Evolutionary conservation across 208 protist species (phyloP).

Genomic region (Leishmania gerbilli): DNA sequence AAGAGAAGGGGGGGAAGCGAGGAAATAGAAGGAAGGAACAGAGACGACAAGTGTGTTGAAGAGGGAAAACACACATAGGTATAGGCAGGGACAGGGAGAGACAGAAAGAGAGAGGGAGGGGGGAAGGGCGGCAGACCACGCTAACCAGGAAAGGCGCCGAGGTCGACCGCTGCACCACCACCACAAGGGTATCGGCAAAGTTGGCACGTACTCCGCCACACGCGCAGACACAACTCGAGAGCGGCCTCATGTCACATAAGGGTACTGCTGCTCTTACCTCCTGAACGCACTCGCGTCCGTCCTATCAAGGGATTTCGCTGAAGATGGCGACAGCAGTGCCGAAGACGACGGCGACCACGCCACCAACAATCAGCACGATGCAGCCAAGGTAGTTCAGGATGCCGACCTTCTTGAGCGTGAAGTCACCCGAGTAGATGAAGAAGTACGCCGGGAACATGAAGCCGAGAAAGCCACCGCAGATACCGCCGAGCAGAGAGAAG

Average conservation of each 20-base stretch:
- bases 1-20: background rate
- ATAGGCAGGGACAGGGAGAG: conserved; percentile 2
- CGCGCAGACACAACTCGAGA: background rate
- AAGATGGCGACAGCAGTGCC: conserved; percentile 71
- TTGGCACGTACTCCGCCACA: background rate
- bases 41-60: background rate
- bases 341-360: conserved; percentile 71
- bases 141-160: background rate
- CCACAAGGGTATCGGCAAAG: background rate
- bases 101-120: background rate
- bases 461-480: conserved; percentile 72
- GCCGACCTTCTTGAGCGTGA: conserved; percentile 54
- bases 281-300: background rate
- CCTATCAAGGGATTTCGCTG: conserved; percentile 25
- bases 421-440: conserved; percentile 72
- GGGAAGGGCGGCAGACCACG: background rate
- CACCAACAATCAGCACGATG: conserved; percentile 52
- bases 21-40: background rate
- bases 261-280: background rate
- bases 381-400: conserved; percentile 51
- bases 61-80: background rate
- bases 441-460: conserved; percentile 87
- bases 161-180: background rate
- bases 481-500: conserved; percentile 72
- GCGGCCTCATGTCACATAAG: background rate